Conservation (phyloP, 441 rosid species). For the Corymbia citriodora region DNA sequence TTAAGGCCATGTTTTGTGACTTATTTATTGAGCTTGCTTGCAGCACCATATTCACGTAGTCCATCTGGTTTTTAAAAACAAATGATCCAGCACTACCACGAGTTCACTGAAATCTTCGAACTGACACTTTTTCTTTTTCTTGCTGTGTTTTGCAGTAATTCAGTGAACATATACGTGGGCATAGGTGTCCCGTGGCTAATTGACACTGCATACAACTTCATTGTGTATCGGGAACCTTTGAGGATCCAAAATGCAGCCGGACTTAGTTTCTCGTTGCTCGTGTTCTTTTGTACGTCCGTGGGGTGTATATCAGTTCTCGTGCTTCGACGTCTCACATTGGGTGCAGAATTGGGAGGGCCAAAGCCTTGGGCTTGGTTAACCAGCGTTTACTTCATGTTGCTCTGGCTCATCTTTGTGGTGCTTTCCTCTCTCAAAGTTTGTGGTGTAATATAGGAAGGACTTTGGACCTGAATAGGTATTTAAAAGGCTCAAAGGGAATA, state of each 20-base stretch:
- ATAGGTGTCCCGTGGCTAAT: conserved; percentile 92
- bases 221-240: conserved; percentile 62
- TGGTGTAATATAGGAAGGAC: conserved; percentile 39
- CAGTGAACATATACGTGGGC: conserved; percentile 86
- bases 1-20: not conserved
- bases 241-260: conserved; percentile 60
- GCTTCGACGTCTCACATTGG: conserved; percentile 60
- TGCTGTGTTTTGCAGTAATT: conserved; percentile 46
- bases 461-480: not conserved
- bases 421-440: conserved; percentile 69
- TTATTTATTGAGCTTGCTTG: not conserved
- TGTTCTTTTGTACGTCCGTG: conserved; percentile 74
- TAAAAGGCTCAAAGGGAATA: no score
- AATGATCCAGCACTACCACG: not conserved
- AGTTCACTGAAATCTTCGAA: not conserved
- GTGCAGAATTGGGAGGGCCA: conserved; percentile 92
- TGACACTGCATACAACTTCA: conserved; percentile 71
- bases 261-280: conserved; percentile 74
- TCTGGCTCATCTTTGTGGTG: conserved; percentile 73
- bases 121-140: not conserved
- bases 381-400: conserved; percentile 57
- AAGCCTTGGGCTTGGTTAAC: conserved; percentile 89
- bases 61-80: not conserved
- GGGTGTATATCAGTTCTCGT: conserved; percentile 83
- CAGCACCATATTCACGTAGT: not conserved